Evolutionary conservation across 148 eudicot genomes (phyloP).

Genomic region (Fallopia convolvulus): DNA sequence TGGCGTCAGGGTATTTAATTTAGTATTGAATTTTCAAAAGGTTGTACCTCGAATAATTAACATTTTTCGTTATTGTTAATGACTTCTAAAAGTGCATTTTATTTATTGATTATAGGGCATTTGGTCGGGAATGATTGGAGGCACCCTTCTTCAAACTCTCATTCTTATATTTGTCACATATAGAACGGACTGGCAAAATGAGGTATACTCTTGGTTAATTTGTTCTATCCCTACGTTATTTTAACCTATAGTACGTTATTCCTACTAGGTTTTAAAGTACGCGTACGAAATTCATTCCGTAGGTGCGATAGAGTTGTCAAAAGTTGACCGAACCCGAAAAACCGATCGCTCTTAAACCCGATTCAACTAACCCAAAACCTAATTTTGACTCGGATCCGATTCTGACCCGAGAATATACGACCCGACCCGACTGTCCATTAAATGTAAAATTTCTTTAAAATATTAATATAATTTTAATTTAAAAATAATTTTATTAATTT

Average conservation of each 20-base stretch:
- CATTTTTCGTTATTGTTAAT: not conserved
- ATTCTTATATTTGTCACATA: constrained; percentile 33
- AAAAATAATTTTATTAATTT: no score
- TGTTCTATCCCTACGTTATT: not conserved
- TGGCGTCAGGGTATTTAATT: constrained; percentile 39
- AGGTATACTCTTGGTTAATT: constrained; percentile 24
- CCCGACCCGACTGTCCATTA: no score
- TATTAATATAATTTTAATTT: no score
- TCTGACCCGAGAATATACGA: no score
- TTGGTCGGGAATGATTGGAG: constrained; percentile 90
- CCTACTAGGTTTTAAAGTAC: not conserved
- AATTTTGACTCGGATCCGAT: no score
- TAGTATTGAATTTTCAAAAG: no score
- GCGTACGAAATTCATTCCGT: not conserved
- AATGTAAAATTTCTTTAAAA: no score
- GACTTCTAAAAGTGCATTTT: not conserved
- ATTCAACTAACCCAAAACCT: no score
- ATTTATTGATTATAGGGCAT: constrained; percentile 36
- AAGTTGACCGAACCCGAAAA: no score
- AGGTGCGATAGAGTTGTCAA: not conserved
- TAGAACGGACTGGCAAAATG: constrained; percentile 32
- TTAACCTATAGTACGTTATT: not conserved
- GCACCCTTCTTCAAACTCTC: constrained; percentile 60
- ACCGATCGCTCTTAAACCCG: no score
- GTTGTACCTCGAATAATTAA: no score